Percentiles rank a stretch among this genome's conserved stretches.
phyloP scores from a whole-genome alignment of 2,329 filamentous ascomycete species.

The Sarocladiaceae sp. region DNA sequence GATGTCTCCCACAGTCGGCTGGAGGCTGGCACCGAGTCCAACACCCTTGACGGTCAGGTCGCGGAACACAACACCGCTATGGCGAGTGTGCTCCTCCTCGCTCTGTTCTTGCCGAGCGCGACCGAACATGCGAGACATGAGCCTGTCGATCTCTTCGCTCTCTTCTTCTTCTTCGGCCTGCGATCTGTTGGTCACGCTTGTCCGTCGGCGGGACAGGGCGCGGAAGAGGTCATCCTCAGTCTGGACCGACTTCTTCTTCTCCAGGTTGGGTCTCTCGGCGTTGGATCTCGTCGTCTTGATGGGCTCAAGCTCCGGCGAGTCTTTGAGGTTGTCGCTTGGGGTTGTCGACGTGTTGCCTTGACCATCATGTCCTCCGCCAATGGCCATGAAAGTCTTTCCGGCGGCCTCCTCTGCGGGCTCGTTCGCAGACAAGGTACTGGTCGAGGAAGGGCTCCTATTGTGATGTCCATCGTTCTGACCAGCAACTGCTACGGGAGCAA shows the following conservation, averaged over 20 bases:
- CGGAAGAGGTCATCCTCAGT: conserved; percentile 48
- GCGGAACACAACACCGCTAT: conserved; percentile 64
- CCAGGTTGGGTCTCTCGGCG: conserved; percentile 15
- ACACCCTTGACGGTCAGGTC: conserved; percentile 64
- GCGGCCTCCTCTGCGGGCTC: conserved; percentile 4
- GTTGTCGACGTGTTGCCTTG: background rate
- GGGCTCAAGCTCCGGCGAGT: conserved; percentile 18
- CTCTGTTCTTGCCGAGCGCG: conserved; percentile 56
- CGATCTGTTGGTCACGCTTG: conserved; percentile 22
- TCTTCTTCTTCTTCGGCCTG: conserved; percentile 33
- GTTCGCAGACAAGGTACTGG: background rate
- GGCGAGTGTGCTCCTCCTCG: conserved; percentile 63
- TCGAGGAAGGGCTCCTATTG: background rate
- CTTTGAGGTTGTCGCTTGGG: background rate
- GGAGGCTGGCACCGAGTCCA: conserved; percentile 54
- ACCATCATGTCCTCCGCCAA: no score
- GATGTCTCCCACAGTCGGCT: conserved; percentile 56
- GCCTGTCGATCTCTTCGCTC: conserved; percentile 46
- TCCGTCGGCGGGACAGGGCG: conserved; percentile 42
- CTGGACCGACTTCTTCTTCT: conserved; percentile 19
- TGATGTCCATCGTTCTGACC: background rate
- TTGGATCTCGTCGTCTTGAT: conserved; percentile 17
- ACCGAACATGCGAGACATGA: conserved; percentile 69
- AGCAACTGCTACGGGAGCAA: conserved; percentile 1
- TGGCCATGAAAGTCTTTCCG: conserved; percentile 4